phyloP scores from a whole-genome alignment of 148 eudicot species.

The Salicornia ramosissima region DNA sequence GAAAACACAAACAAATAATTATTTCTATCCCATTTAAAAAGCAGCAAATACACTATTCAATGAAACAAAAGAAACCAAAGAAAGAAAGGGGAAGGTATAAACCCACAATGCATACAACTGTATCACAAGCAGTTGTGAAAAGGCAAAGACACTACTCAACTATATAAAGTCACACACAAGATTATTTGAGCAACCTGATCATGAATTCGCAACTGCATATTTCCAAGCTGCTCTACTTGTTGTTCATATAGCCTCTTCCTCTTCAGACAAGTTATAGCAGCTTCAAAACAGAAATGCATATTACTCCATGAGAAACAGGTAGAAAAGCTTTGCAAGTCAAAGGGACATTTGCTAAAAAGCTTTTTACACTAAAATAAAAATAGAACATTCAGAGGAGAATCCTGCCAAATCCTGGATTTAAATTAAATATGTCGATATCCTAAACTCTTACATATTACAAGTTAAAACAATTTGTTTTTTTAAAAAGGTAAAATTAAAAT shows the following conservation, averaged over 20 bases:
- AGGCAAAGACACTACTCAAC: not conserved
- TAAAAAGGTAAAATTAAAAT: too few relatives aligned
- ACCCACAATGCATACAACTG: not conserved
- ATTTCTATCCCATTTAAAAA: not conserved
- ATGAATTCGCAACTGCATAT: slow-evolving; percentile 78
- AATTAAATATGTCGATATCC: too few relatives aligned
- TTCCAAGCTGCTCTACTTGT: slow-evolving; percentile 84
- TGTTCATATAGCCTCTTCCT: slow-evolving; percentile 75
- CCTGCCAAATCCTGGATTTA: too few relatives aligned
- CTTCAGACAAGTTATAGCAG: slow-evolving; percentile 81
- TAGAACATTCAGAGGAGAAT: too few relatives aligned
- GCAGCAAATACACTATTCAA: not conserved
- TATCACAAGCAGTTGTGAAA: not conserved
- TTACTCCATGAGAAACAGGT: not conserved
- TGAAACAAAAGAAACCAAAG: not conserved
- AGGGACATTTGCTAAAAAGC: too few relatives aligned
- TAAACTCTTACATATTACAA: too few relatives aligned
- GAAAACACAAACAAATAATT: not conserved
- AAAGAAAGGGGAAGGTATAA: not conserved
- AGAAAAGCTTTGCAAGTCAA: too few relatives aligned
- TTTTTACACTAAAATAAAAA: too few relatives aligned
- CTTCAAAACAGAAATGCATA: slow-evolving; percentile 26
- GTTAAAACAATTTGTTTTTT: too few relatives aligned
- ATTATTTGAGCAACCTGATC: slow-evolving; percentile 50
- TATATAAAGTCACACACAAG: slow-evolving; percentile 7